phyloP scores from a whole-genome alignment of 768 basidiomycete species.

The Candolleomyces aberdarensis region DNA sequence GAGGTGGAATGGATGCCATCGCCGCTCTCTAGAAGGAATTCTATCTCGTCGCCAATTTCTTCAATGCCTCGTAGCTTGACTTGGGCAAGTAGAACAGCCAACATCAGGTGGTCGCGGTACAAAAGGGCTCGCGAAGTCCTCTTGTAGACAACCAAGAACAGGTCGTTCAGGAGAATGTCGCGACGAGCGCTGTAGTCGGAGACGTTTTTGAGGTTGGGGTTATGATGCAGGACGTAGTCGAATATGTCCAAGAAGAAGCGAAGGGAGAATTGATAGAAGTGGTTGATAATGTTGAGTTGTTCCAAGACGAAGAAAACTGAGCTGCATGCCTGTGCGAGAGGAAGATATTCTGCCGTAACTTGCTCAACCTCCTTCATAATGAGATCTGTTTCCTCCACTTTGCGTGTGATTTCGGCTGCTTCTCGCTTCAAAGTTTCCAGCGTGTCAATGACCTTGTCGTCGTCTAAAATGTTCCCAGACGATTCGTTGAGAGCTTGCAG shows the following conservation, averaged over 20 bases:
- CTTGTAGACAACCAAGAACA: constrained; percentile 86
- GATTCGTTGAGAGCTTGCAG: constrained; percentile 96
- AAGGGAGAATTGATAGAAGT: constrained; percentile 98
- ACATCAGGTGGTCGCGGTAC: constrained; percentile 86
- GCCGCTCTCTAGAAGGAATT: constrained; percentile 89
- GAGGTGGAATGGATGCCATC: constrained; percentile 51
- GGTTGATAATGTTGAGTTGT: constrained; percentile 89
- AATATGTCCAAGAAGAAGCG: constrained; percentile 99
- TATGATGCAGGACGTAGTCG: constrained; percentile 88
- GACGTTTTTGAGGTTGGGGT: constrained; percentile 82
- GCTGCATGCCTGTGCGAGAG: constrained; percentile 94
- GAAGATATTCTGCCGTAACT: constrained; percentile 92
- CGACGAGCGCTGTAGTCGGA: constrained; percentile 71
- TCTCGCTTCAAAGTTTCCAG: constrained; percentile 94
- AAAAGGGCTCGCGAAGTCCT: constrained; percentile 89
- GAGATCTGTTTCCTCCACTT: constrained; percentile 94
- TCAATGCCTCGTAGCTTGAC: constrained; percentile 80
- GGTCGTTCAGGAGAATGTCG: constrained; percentile 77
- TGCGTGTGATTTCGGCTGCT: constrained; percentile 92
- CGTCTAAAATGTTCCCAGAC: constrained; percentile 94
- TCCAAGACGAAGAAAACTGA: constrained; percentile 96
- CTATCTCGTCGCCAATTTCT: constrained; percentile 80
- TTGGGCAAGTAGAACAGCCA: constrained; percentile 87
- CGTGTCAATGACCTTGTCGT: constrained; percentile 97
- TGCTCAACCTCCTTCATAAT: constrained; percentile 96